Percentiles rank a stretch among this genome's conserved stretches.
phyloP scores from a whole-genome alignment of 345 rosid genomes.

The Cardamine chenopodiifolia region DNA sequence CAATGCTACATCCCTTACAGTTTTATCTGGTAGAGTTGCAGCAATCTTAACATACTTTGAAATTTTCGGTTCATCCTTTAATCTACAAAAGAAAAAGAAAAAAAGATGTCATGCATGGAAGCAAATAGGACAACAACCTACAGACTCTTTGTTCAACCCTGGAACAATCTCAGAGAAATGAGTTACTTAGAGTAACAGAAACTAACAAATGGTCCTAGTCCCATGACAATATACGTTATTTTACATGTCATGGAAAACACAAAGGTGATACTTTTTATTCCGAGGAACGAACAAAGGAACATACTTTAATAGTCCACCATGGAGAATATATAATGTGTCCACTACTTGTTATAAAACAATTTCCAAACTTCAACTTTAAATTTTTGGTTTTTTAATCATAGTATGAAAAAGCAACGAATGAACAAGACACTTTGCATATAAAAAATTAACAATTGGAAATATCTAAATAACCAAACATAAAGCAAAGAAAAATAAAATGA shows the following conservation, averaged over 20 bases:
- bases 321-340: slow-evolving; percentile 36
- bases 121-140: slow-evolving; percentile 11
- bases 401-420: slow-evolving; percentile 32
- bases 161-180: background rate
- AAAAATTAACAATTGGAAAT: background rate
- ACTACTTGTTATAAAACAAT: slow-evolving; percentile 31
- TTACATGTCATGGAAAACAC: slow-evolving; percentile 18
- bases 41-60: slow-evolving; percentile 89
- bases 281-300: slow-evolving; percentile 34
- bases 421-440: slow-evolving; percentile 18
- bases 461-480: slow-evolving; percentile 10
- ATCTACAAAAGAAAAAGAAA: slow-evolving; percentile 45
- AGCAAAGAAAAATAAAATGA: background rate
- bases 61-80: slow-evolving; percentile 70
- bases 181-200: slow-evolving; percentile 3
- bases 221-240: background rate
- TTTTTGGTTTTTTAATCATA: background rate
- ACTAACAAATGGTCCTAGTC: slow-evolving; percentile 18
- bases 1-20: slow-evolving; percentile 97
- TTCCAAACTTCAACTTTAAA: slow-evolving; percentile 15
- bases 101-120: slow-evolving; percentile 1
- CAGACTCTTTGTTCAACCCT: background rate
- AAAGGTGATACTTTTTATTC: slow-evolving; percentile 33
- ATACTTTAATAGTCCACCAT: slow-evolving; percentile 43
- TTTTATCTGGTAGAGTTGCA: slow-evolving; percentile 75